Conservation (phyloP, 202 grass and related monocot genomes). For the Setaria italica region DNA sequence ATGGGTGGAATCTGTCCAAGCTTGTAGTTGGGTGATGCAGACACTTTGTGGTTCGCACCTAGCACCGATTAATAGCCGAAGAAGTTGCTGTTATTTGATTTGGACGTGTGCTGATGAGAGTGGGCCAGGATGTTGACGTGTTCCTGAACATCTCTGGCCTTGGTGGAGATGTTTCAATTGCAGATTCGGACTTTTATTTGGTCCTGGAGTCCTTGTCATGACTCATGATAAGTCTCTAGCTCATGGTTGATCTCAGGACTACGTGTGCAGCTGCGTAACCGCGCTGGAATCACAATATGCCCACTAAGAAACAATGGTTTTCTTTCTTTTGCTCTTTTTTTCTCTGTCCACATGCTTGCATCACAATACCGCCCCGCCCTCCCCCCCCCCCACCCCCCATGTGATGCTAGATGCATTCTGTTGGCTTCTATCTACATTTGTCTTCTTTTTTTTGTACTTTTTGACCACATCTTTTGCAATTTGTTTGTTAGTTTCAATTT, state of each 20-base stretch:
- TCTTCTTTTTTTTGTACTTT: not conserved
- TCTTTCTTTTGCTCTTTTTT: not conserved
- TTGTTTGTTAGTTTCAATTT: constrained; percentile 5
- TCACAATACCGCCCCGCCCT: not conserved
- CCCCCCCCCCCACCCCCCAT: not conserved
- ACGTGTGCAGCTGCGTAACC: not conserved
- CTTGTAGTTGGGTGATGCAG: constrained; percentile 1
- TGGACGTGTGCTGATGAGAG: constrained; percentile 32
- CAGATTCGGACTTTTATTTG: constrained; percentile 38
- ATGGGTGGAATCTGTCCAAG: not conserved
- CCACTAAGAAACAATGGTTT: constrained; percentile 37
- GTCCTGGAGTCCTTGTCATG: constrained; percentile 33
- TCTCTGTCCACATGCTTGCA: not conserved
- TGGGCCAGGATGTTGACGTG: constrained; percentile 32
- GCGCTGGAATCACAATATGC: constrained; percentile 21
- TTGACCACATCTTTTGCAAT: not conserved
- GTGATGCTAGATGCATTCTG: constrained; percentile 9
- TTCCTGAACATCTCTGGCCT: constrained; percentile 30
- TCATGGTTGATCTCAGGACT: constrained; percentile 29
- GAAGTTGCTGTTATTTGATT: constrained; percentile 38
- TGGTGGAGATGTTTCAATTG: constrained; percentile 26
- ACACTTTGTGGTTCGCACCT: constrained; percentile 26
- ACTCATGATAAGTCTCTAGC: constrained; percentile 28
- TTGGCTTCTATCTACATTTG: constrained; percentile 17
- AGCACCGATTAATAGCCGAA: constrained; percentile 29